phyloP scores from a whole-genome alignment of 257 asterid genomes.

The Apocynum venetum region DNA sequence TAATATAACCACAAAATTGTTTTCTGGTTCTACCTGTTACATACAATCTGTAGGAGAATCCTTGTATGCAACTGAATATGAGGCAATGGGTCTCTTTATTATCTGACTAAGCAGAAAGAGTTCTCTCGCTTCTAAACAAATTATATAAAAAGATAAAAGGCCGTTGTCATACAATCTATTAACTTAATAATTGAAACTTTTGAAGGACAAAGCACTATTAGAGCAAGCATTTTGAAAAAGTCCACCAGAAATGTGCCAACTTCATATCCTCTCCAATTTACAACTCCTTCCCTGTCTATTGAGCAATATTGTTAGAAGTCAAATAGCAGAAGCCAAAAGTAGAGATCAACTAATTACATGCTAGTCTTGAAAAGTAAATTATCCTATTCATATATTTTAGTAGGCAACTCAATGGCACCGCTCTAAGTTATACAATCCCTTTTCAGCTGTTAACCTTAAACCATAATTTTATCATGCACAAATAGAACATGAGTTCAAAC shows the following conservation, averaged over 20 bases:
- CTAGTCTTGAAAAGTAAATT: neutral
- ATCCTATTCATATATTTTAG: neutral
- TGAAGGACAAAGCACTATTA: neutral
- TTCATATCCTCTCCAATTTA: neutral
- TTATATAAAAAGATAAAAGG: neutral
- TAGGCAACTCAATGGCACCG: neutral
- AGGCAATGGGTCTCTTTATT: neutral
- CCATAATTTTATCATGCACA: conserved; percentile 10
- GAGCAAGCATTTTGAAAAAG: neutral
- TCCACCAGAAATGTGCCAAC: neutral
- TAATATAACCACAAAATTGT: neutral
- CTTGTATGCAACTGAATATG: neutral
- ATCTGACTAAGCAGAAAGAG: neutral
- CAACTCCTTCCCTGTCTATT: neutral
- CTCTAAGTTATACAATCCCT: neutral
- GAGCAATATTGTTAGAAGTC: neutral
- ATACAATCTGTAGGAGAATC: neutral
- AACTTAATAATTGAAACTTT: neutral
- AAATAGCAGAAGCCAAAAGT: neutral
- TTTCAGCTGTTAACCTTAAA: neutral
- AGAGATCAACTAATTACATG: neutral
- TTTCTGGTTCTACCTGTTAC: neutral
- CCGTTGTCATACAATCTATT: neutral
- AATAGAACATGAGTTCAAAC: conserved; percentile 13
- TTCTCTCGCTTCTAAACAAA: neutral